Percentiles rank a stretch among this genome's conserved stretches.
phyloP scores from a whole-genome alignment of 2,329 filamentous ascomycete genomes.

The Cytospora leucostoma region DNA sequence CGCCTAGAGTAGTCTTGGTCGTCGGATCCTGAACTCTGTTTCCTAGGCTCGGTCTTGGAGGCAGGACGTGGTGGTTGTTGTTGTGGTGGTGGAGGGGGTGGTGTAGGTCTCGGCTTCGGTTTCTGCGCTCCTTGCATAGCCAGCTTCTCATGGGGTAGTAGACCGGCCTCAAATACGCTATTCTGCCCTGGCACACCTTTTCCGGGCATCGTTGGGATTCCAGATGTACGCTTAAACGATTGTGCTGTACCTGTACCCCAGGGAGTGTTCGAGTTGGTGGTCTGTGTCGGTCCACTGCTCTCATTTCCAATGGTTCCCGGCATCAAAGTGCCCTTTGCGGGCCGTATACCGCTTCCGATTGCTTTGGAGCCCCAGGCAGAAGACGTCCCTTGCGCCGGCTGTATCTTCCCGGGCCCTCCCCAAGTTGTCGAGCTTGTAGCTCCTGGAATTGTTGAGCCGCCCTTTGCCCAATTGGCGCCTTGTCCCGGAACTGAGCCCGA shows the following conservation, averaged over 20 bases:
- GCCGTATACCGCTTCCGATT: background rate
- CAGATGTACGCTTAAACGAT: background rate
- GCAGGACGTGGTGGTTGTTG: background rate
- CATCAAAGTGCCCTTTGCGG: slow-evolving; percentile 5
- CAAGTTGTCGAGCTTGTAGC: slow-evolving; percentile 5
- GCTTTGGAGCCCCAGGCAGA: background rate
- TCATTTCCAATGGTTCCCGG: background rate
- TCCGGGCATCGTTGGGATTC: background rate
- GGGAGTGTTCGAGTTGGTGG: background rate
- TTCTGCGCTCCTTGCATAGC: background rate
- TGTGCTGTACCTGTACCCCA: background rate
- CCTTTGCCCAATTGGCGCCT: slow-evolving; percentile 19
- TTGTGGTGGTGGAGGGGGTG: background rate
- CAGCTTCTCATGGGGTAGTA: background rate
- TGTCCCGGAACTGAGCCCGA: slow-evolving; percentile 24
- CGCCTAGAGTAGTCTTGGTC: background rate
- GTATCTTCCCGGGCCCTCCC: slow-evolving; percentile 19
- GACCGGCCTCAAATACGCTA: background rate
- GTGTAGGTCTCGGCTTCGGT: background rate
- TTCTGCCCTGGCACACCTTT: background rate
- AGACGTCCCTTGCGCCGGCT: slow-evolving; percentile 20
- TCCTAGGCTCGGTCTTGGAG: background rate
- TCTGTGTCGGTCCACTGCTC: background rate
- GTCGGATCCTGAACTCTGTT: background rate
- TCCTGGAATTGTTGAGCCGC: background rate